phyloP scores from a whole-genome alignment of 1,139 yeast genomes.

The Lodderomyces jiufengensis region DNA sequence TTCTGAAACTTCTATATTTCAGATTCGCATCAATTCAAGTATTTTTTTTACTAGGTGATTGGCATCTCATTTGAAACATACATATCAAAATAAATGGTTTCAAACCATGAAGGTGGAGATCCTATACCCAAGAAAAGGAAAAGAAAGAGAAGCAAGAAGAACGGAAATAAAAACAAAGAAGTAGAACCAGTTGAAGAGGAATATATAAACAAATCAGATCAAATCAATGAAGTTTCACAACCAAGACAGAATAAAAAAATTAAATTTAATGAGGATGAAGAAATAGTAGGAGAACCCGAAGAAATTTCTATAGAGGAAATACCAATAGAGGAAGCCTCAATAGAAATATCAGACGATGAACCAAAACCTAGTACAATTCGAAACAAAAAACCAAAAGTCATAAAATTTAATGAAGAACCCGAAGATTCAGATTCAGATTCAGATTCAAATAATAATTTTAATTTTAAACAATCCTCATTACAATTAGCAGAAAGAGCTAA shows the following conservation, averaged over 20 bases:
- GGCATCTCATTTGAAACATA: conserved; percentile 5
- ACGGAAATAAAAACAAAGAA: conserved; percentile 5
- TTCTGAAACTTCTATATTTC: background rate
- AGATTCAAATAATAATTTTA: conserved; percentile 2
- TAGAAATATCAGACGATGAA: no score
- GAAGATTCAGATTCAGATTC: conserved; percentile 1
- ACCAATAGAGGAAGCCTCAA: no score
- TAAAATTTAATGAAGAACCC: conserved; percentile 2
- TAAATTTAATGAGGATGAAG: conserved; percentile 26
- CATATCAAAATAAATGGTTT: background rate
- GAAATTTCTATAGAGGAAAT: conserved; percentile 7
- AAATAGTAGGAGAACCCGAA: conserved; percentile 32
- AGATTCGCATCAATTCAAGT: conserved; percentile 1
- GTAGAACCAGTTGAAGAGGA: conserved; percentile 11
- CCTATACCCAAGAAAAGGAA: conserved; percentile 15
- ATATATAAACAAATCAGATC: conserved; percentile 18
- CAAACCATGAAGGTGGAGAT: background rate
- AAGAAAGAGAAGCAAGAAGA: conserved; percentile 20
- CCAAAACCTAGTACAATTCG: no score
- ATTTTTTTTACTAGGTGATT: conserved; percentile 1
- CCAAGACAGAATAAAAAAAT: conserved; percentile 22
- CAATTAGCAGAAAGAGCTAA: conserved; percentile 41
- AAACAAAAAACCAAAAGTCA: no score
- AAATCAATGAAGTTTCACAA: conserved; percentile 4
- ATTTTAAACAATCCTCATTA: conserved; percentile 2